These are phyloP conservation scores for Candida dendrica DNA, from an alignment of 805 yeast genomes.

Conservation along the genomic window DNA sequence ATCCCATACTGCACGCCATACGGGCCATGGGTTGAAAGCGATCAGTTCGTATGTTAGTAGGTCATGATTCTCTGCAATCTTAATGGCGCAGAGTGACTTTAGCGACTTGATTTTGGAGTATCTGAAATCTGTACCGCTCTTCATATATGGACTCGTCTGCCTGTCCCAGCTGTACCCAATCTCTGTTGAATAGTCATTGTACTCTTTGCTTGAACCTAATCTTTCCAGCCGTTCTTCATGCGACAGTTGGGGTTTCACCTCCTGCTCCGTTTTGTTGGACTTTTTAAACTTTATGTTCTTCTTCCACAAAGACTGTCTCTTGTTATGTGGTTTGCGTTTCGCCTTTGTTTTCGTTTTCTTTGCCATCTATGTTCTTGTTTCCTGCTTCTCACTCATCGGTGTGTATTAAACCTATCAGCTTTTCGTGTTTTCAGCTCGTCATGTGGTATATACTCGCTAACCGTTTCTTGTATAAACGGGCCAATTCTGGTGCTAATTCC, in stretches of 20 bases:
- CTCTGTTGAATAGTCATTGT: slow-evolving; percentile 11
- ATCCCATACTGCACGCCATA: slow-evolving; percentile 28
- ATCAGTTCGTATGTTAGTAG: slow-evolving; percentile 17
- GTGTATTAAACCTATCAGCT: too few species aligned
- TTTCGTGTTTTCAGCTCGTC: too few species aligned
- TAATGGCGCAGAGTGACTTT: slow-evolving; percentile 17
- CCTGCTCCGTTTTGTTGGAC: background rate
- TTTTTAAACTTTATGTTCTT: too few species aligned
- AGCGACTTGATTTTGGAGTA: slow-evolving; percentile 10
- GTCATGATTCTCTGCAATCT: slow-evolving; percentile 19
- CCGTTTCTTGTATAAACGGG: too few species aligned
- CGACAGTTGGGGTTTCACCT: background rate
- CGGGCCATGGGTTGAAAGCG: slow-evolving; percentile 13
- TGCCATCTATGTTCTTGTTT: too few species aligned
- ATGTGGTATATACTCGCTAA: too few species aligned
- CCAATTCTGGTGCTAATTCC: too few species aligned
- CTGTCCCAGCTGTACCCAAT: slow-evolving; percentile 14
- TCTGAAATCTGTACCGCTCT: slow-evolving; percentile 1
- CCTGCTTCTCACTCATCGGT: too few species aligned
- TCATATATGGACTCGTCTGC: slow-evolving; percentile 4
- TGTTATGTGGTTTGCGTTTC: too few species aligned
- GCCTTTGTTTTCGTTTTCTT: background rate
- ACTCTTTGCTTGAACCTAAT: slow-evolving; percentile 12
- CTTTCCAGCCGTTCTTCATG: slow-evolving; percentile 9
- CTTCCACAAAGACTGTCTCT: background rate